phyloP scores from a whole-genome alignment of 371 early-diverging fungal genomes.

The Fennellomyces sp. region DNA sequence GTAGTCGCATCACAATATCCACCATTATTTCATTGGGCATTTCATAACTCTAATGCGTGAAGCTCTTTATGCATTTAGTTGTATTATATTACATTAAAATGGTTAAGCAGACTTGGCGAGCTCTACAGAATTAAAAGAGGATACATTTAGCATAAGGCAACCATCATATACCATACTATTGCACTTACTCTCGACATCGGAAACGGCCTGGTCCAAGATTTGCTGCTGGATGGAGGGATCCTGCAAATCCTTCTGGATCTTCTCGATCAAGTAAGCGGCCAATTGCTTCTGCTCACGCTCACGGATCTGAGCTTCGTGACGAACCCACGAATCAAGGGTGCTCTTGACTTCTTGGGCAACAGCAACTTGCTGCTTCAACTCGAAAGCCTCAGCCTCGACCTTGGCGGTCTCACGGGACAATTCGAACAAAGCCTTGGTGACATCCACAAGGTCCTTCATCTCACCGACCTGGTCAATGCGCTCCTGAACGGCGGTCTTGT shows the following conservation, averaged over 20 bases:
- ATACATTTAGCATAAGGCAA: too few relatives aligned
- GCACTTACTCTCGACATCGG: conserved; percentile 56
- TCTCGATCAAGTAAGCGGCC: conserved; percentile 84
- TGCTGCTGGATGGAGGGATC: conserved; percentile 77
- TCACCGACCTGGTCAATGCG: conserved; percentile 90
- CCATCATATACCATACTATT: not conserved
- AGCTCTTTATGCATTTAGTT: not conserved
- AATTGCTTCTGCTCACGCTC: conserved; percentile 93
- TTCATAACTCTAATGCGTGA: not conserved
- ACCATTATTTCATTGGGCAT: not conserved
- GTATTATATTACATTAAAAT: not conserved
- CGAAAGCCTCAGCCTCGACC: conserved; percentile 92
- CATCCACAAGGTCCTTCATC: conserved; percentile 91
- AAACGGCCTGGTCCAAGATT: conserved; percentile 59
- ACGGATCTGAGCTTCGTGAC: conserved; percentile 91
- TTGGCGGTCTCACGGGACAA: conserved; percentile 94
- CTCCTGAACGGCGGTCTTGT: conserved; percentile 87
- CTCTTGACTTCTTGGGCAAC: conserved; percentile 85
- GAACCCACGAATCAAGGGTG: conserved; percentile 95
- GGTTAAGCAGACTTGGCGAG: conserved; percentile 21
- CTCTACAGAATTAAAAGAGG: conserved; percentile 8
- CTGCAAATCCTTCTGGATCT: conserved; percentile 78
- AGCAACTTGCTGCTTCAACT: conserved; percentile 90
- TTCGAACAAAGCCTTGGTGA: conserved; percentile 91
- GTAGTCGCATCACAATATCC: not conserved